A percentile compares a stretch with the other conserved stretches of the same genome.
Conservation (phyloP, 495 filamentous ascomycete genomes). For the Bryoglossum gracile region DNA sequence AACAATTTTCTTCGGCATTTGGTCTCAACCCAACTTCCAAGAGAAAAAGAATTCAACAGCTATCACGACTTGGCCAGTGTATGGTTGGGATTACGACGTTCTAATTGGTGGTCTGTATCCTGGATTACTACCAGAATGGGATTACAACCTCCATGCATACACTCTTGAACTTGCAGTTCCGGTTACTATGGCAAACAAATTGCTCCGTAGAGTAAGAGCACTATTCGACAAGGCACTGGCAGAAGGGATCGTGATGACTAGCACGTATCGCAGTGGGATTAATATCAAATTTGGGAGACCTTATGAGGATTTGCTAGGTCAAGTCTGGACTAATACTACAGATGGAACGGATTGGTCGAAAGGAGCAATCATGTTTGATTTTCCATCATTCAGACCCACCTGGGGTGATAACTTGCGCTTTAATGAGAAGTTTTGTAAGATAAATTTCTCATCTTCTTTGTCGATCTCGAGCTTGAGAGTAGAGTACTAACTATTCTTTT, state of each 20-base stretch:
- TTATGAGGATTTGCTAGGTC: constrained; percentile 42
- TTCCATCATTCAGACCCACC: constrained; percentile 36
- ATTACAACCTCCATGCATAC: constrained; percentile 36
- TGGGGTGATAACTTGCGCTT: constrained; percentile 40
- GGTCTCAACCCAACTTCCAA: constrained; percentile 41
- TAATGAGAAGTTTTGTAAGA: constrained; percentile 44
- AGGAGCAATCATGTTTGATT: constrained; percentile 47
- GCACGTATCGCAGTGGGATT: constrained; percentile 43
- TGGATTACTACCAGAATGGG: constrained; percentile 42
- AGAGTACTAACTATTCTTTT: constrained; percentile 5
- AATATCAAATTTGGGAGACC: constrained; percentile 46
- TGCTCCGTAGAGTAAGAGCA: constrained; percentile 39
- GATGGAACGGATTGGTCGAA: constrained; percentile 37
- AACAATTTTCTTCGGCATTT: constrained; percentile 37
- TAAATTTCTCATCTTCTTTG: not conserved
- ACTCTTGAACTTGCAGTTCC: constrained; percentile 46
- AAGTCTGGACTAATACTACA: constrained; percentile 28
- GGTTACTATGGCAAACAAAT: constrained; percentile 37
- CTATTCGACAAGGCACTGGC: constrained; percentile 38
- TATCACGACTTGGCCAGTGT: constrained; percentile 38
- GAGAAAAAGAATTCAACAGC: constrained; percentile 39
- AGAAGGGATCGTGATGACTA: constrained; percentile 37
- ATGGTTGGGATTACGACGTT: constrained; percentile 45
- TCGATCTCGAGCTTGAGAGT: constrained; percentile 10
- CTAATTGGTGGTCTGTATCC: constrained; percentile 43